Percentiles rank a stretch among this genome's conserved stretches.
Conservation (phyloP, 1,284 basidiomycete species). For the Fomitopsis betulina region DNA sequence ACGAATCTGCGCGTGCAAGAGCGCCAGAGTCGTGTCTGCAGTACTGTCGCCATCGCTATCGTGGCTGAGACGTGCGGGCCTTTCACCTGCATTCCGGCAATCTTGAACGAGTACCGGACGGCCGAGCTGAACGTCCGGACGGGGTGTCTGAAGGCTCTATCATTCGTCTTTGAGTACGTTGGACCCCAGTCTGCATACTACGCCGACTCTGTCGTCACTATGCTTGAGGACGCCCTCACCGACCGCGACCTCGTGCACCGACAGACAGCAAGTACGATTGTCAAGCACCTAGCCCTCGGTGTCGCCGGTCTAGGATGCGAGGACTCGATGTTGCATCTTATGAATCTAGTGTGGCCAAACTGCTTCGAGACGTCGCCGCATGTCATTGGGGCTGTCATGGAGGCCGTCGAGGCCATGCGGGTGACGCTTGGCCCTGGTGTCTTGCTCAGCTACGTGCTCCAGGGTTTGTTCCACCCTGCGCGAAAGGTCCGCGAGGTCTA, state of each 20-base stretch:
- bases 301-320: constrained; percentile 97
- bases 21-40: constrained; percentile 97
- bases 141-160: constrained; percentile 97
- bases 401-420: constrained; percentile 95
- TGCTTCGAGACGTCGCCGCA: constrained; percentile 98
- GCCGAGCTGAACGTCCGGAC: constrained; percentile 98
- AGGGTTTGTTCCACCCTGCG: constrained; percentile 94
- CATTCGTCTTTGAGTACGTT: constrained; percentile 99
- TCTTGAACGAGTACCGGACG: constrained; percentile 98
- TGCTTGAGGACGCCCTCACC: constrained; percentile 96
- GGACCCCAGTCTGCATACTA: constrained; percentile 99
- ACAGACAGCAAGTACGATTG: constrained; percentile 98
- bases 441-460: constrained; percentile 85
- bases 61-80: constrained; percentile 98
- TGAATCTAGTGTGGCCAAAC: constrained; percentile 99
- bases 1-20: constrained; percentile 99
- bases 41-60: constrained; percentile 97
- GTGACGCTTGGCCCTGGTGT: constrained; percentile 94
- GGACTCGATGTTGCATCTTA: constrained; percentile 94
- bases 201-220: constrained; percentile 93
- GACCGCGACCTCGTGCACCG: constrained; percentile 98
- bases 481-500: constrained; percentile 95
- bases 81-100: constrained; percentile 98
- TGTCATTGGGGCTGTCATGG: constrained; percentile 96
- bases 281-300: constrained; percentile 96